Evolutionary conservation across 106 monocot species (phyloP), one percentile per base, ranked within the genome.

Genomic region (Platanthera guangdongensis): DNA sequence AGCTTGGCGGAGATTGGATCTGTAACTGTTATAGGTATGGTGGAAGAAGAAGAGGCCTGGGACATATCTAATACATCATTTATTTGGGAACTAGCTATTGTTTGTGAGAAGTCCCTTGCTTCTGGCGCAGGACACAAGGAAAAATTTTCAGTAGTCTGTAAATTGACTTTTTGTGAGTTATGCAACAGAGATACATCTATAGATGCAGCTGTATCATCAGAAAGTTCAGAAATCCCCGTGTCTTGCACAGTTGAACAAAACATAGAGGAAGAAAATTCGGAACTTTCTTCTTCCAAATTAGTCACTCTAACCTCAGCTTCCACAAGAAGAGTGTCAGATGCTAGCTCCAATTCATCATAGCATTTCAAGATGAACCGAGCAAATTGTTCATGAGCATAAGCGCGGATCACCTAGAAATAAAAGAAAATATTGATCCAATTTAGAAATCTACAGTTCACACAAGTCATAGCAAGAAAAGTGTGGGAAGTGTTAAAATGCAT

Each of bases 331-430:
- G 86, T 84, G 74, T 94, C 99, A 45, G 94, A 85, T 76, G 83
- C 83, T 68, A 92, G 72, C 77, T 99, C 94, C 79, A 99, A 82
- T 54, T 94, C 92, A 80, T 99, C 87, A 54, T 92, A 87, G 62
- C 94, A 94, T 79, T 85, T 94, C 51, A 99, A 85, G 71, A 99
- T 94, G 64, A 99, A 84, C 53, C 99, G 86, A 47, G 99, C 99
- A 88, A 94, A 99, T 75, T 99, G 90, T 81, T 99, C 99, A 78
- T 99, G 99, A 71, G 94, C 99, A 88, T 84, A 92, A 71, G 99
- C 99, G 76, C 92, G 89, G 9, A 94, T 82, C 52, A 99, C 88
- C 97, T 99, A 80, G 47, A 25, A 57, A 51, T 55, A 70, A 4
- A 21, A 70, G n/a, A 50, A 63, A 30, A 30, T 10, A 53, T 53